Evolutionary conservation across 108 stramenopile genomes (phyloP).

Genomic region (Phaeodactylum tricornutum): DNA sequence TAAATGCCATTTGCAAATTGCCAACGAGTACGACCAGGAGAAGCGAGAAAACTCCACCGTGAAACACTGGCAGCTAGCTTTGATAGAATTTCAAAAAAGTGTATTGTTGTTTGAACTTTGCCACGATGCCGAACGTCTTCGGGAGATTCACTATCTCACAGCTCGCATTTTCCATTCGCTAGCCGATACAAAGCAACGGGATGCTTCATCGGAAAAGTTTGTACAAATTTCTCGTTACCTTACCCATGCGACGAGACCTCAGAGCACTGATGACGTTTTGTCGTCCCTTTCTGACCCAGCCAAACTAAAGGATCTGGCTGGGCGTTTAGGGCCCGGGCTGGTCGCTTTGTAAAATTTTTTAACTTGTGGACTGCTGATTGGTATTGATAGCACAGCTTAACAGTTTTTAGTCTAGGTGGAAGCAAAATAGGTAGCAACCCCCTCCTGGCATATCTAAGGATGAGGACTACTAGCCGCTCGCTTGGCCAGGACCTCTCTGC

Average conservation of each 20-base stretch:
- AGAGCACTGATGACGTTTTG: not conserved
- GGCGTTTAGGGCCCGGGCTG: no score
- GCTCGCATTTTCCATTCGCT: slow-evolving; percentile 32
- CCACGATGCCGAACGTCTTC: slow-evolving; percentile 39
- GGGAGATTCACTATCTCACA: slow-evolving; percentile 55
- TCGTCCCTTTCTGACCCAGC: not conserved
- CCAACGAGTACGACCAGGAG: slow-evolving; percentile 6
- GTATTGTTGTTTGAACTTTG: slow-evolving; percentile 32
- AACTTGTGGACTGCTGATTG: no score
- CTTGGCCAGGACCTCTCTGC: slow-evolving; percentile 28
- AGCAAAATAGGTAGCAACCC: no score
- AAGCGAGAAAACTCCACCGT: slow-evolving; percentile 2
- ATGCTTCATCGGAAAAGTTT: slow-evolving; percentile 17
- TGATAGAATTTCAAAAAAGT: slow-evolving; percentile 16
- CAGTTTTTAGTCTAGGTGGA: no score
- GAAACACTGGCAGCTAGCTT: not conserved
- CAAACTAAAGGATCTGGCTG: not conserved
- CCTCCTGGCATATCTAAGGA: no score
- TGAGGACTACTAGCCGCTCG: no score
- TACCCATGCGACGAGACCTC: not conserved
- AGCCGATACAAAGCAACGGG: slow-evolving; percentile 8
- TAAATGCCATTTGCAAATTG: slow-evolving; percentile 45
- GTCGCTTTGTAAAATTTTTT: no score
- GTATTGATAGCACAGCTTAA: no score
- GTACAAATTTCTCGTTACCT: slow-evolving; percentile 4